Base-by-base conservation (phyloP, 2,329 filamentous ascomycete genomes). In the Xylariomycetidae sp. region DNA sequence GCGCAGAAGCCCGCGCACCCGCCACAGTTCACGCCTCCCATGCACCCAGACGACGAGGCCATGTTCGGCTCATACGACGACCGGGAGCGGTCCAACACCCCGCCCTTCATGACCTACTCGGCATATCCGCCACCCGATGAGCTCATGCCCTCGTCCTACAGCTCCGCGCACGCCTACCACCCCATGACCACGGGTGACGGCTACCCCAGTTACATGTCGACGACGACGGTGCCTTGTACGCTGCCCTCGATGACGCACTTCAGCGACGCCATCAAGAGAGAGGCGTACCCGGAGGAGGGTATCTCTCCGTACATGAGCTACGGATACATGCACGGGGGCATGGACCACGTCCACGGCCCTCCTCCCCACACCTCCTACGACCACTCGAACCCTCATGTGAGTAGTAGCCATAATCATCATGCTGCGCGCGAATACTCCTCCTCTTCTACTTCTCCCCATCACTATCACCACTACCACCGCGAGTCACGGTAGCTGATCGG, bases 341-440 rank as follows among this genome's bases (percentile, higher is more conserved):
- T 85, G 49, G 73, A 83, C 48, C 70, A 71, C 54, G 63, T 68
- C 38, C n/a, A n/a, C n/a, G n/a, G n/a, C n/a, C n/a, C n/a, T n/a
- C n/a, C n/a, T n/a, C 64, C 69, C 37, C 70, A 75, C 48, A 66
- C 74, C 16, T 67, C 74, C 16, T 87, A 85, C 67, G 76, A 83
- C 57, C 68, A 79, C 49, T 75, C 77, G 59, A 74, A 77, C 62
- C 76, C 81, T 72, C 82, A 85, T 77, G 84, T 88, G 81, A 82
- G 78, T 80, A 65, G 65, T 59, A 67, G 59, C 53, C 66, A 64
- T 54, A 56, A 60, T 53, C 53, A 56, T 50, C n/a, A n/a, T n/a
- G n/a, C n/a, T n/a, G n/a, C n/a, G n/a, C n/a, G n/a, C n/a, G n/a
- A n/a, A n/a, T n/a, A n/a, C n/a, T n/a, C n/a, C n/a, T n/a, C n/a